Evolutionary conservation across 768 basidiomycete species (phyloP), one percentile per base, ranked within the genome.

Genomic region (Artomyces pyxidatus): DNA sequence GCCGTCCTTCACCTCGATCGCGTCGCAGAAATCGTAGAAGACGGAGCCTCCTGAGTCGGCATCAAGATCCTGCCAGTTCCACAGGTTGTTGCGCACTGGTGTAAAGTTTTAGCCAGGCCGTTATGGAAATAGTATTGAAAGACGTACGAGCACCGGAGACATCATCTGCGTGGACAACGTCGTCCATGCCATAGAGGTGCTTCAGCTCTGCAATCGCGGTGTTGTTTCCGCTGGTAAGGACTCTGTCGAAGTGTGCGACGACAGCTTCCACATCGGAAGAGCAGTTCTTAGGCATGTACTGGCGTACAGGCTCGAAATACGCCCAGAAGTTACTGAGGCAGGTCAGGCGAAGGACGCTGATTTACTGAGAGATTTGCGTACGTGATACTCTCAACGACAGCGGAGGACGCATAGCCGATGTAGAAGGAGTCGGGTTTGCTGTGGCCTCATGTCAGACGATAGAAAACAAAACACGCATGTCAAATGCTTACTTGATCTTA

Each of bases 251-350:
- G 55, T 83, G 73, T 6, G 72, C 58, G 46, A 87, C 72, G 14
- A 81, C 83, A 4, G 73, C 74, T 60, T 83, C 67, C 26, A 86
- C 73, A 58, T 88, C 86, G 0, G 81, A 74, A 6, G 83, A 85
- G 65, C 86, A 88, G 62, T 88, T 88, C 53, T 59, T 43, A 2
- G 84, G 80, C 82, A 85, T 86, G 58, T 76, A 66, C 55, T 76
- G 68, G 12, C 77, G 77, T 55, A 84, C 76, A 11, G 84, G 84
- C 51, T 85, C 83, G 62, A 83, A 86, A 58, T 86, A 88, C 54
- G 68, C 69, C 81, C 81, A 85, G 58, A 77, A 83, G 60, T 83
- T 70, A 12, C 76, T 76, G 6, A 11, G 12, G 32, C 25, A 42
- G 29, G 14, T 29, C n/a, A 8, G 45, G 2, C 6, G 10, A 16